Evolutionary conservation across 768 basidiomycete genomes (phyloP).

Genomic region (Naganishia randhawae): DNA sequence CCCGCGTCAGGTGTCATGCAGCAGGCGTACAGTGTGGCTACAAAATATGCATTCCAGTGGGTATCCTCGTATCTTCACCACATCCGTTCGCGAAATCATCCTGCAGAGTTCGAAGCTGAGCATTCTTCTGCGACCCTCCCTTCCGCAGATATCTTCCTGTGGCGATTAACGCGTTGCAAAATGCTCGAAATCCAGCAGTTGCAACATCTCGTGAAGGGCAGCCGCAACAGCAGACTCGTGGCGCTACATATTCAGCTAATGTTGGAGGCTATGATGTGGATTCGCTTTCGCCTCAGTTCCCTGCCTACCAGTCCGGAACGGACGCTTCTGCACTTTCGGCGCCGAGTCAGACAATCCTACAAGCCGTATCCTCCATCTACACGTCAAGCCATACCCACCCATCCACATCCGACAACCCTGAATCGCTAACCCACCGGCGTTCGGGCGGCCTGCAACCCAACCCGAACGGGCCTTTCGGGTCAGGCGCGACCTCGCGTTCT

Average conservation of each 20-base stretch:
- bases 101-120: not conserved
- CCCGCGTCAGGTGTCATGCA: slow-evolving; percentile 45
- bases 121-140: no score
- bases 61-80: slow-evolving; percentile 19
- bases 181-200: slow-evolving; percentile 4
- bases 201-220: not conserved
- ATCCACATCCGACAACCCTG: not conserved
- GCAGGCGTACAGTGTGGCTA: slow-evolving; percentile 39
- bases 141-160: slow-evolving; percentile 8
- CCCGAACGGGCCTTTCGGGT: not conserved
- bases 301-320: not conserved
- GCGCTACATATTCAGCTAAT: not conserved
- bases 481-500: slow-evolving; percentile 6
- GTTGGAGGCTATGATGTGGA: not conserved
- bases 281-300: not conserved
- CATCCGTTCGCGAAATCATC: not conserved
- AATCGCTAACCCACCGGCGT: slow-evolving; percentile 1
- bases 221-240: not conserved
- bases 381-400: slow-evolving; percentile 12
- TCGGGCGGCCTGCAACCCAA: not conserved
- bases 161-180: slow-evolving; percentile 9
- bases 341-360: slow-evolving; percentile 13
- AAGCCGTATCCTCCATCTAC: slow-evolving; percentile 7
- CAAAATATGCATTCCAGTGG: slow-evolving; percentile 44
- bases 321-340: not conserved